Evolutionary conservation across 2,329 filamentous ascomycete genomes (phyloP), one percentile per base, ranked within the genome.

Genomic region (Aspergillus chevalieri): DNA sequence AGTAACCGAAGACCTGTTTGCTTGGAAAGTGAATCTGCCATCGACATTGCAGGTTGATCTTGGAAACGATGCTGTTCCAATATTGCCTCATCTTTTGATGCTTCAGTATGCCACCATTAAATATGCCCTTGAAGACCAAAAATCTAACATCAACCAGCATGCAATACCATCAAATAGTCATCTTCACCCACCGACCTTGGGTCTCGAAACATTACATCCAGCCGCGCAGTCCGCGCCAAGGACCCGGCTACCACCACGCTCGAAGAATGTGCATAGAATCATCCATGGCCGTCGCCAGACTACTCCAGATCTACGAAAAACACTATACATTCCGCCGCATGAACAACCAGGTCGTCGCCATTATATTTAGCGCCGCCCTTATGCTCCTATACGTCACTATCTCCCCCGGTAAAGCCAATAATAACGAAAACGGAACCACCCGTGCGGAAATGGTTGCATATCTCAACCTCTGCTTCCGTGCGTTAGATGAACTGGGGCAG

Each of bases 141-240:
- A 44, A 24, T 5, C 45, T 54, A 39, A 49, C 24, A 6, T 4
- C 2, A 28, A 19, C 44, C 24, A 71, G 68, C 46, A 69, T 74
- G 63, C 69, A 73, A 63, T 74, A 73, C 46, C 64, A 74, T 50
- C 69, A 73, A 46, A 68, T 73, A 2, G 61, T 72, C 45, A 74
- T 74, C 22, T 71, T 72, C 54, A 65, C 71, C 48, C 71, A 74
- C 42, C 63, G 73, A 2, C 73, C 73, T 10, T 74, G 69, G 67
- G 66, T 74, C 15, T 73, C 72, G 3, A 67, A 71, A 49, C 66
- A 58, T 43, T 70, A 70, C 45, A 68, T 71, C 34, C 71, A 74
- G 50, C 71, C 71, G 2, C 63, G 64, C 19, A 63, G 60, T 30
- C 70, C 70, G 3, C 65, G 66, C 12, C 69, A 71, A 53, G 72